Evolutionary conservation across 2,329 filamentous ascomycete genomes (phyloP).

Genomic region (Hypoxylon sp.): DNA sequence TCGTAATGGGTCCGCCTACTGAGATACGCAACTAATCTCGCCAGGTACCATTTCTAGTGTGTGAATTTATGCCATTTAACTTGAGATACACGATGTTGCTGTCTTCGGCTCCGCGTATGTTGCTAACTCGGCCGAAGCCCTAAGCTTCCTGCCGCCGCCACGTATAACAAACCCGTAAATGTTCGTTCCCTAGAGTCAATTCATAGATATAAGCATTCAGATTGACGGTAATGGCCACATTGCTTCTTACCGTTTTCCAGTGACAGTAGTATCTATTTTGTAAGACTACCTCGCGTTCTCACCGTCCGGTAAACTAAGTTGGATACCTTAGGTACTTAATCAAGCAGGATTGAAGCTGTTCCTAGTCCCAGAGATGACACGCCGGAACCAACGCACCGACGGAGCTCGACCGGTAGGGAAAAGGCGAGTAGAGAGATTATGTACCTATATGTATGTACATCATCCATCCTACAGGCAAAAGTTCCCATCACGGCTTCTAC

Average conservation of each 20-base stretch:
- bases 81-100: not conserved
- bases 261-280: not conserved
- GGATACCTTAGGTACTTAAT: not conserved
- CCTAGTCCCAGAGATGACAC: not conserved
- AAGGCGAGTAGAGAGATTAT: not conserved
- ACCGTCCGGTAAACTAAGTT: not conserved
- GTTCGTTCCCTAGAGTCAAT: not conserved
- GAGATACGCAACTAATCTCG: constrained; percentile 8
- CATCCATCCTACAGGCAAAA: constrained; percentile 2
- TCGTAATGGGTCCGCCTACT: constrained; percentile 5
- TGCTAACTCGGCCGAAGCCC: not conserved
- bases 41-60: not conserved
- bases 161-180: not conserved
- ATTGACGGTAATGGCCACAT: not conserved
- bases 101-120: not conserved
- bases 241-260: not conserved
- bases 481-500: not conserved
- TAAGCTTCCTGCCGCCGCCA: not conserved
- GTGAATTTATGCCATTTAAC: not conserved
- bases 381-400: not conserved
- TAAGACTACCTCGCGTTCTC: not conserved
- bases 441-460: constrained; percentile 9
- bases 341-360: not conserved
- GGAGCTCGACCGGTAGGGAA: not conserved
- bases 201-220: not conserved